A percentile compares a stretch with the other conserved stretches of the same genome.
These are phyloP conservation scores for Nematodospora valgi DNA, from an alignment of 805 yeast species.

Conservation along the genomic window DNA sequence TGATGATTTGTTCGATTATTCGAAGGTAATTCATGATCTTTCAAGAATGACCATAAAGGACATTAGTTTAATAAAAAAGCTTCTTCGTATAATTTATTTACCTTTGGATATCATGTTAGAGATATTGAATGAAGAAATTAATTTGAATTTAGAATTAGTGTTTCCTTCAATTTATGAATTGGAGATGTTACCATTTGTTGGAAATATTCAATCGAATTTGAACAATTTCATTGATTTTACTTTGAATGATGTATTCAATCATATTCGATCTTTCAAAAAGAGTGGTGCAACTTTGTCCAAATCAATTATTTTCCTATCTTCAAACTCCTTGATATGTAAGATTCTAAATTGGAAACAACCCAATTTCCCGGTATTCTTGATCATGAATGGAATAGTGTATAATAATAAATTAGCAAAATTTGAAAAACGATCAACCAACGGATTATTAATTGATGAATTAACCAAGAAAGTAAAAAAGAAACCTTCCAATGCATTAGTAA, in stretches of 20 bases:
- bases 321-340: conserved; percentile 87
- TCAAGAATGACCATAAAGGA: conserved; percentile 35
- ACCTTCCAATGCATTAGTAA: conserved; percentile 17
- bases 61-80: conserved; percentile 36
- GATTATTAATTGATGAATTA: conserved; percentile 28
- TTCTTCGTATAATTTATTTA: conserved; percentile 48
- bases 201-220: conserved; percentile 47
- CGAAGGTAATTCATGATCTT: conserved; percentile 36
- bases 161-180: conserved; percentile 62
- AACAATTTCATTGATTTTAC: conserved; percentile 76
- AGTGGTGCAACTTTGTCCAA: conserved; percentile 30
- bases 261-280: conserved; percentile 51
- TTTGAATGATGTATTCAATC: conserved; percentile 68
- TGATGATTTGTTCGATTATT: conserved; percentile 37
- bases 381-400: conserved; percentile 63
- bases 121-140: conserved; percentile 54
- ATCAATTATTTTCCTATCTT: conserved; percentile 78
- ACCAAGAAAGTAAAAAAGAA: conserved; percentile 6
- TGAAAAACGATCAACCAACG: conserved; percentile 41
- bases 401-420: conserved; percentile 22
- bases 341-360: conserved; percentile 98
- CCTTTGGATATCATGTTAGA: conserved; percentile 60
- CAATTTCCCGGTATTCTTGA: conserved; percentile 89
- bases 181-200: conserved; percentile 36
- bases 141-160: conserved; percentile 69